phyloP scores from a whole-genome alignment of 73 alveolate genomes.

The Loxodes magnus region DNA sequence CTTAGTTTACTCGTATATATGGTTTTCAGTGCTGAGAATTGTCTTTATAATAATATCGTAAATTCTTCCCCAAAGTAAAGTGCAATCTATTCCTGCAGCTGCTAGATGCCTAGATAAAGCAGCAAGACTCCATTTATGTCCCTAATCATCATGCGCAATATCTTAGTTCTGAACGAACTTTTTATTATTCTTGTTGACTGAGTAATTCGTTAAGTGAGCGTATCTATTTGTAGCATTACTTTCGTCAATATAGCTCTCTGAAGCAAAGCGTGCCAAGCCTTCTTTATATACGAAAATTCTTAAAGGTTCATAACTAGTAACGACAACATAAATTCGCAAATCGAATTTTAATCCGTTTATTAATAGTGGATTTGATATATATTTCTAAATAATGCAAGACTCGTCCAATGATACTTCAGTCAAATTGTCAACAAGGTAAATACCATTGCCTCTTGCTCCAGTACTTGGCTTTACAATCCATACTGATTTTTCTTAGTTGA shows the following conservation, averaged over 20 bases:
- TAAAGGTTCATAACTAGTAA: conserved; percentile 73
- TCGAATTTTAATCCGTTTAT: conserved; percentile 77
- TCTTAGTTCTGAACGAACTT: conserved; percentile 66
- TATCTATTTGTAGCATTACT: conserved; percentile 51
- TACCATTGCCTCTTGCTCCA: conserved; percentile 69
- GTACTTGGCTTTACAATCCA: conserved; percentile 75
- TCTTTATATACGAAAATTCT: conserved; percentile 76
- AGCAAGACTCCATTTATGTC: conserved; percentile 58
- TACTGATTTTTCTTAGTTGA: conserved; percentile 14
- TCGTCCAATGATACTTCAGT: conserved; percentile 23
- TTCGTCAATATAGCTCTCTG: conserved; percentile 31
- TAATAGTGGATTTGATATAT: conserved; percentile 69
- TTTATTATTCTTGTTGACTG: conserved; percentile 69
- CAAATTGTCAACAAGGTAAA: conserved; percentile 43
- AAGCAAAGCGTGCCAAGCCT: conserved; percentile 79
- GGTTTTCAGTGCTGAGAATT: conserved; percentile 54
- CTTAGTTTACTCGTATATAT: conserved; percentile 28
- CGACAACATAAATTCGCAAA: conserved; percentile 77
- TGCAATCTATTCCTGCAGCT: conserved; percentile 14
- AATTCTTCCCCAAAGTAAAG: conserved; percentile 23
- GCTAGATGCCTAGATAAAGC: conserved; percentile 32
- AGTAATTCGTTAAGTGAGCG: conserved; percentile 78
- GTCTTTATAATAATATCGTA: conserved; percentile 80
- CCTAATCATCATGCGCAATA: conserved; percentile 62
- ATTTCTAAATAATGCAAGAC: conserved; percentile 46